Base-by-base conservation (phyloP, 208 protist genomes). In the Leishmania gerbilli region DNA sequence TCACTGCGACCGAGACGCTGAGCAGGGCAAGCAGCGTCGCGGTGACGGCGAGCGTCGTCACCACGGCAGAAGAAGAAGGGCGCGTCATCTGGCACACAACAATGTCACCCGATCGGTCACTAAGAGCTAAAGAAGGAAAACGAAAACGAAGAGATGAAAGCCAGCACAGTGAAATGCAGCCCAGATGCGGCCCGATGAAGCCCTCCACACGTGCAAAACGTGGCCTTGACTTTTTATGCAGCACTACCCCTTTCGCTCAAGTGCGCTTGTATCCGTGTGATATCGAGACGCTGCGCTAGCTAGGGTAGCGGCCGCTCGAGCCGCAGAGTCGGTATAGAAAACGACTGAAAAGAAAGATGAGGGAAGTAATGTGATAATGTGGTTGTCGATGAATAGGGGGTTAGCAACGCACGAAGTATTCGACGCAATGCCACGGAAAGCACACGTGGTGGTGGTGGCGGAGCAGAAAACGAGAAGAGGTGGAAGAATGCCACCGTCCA, bases 1-100 rank as follows among this genome's bases (percentile, higher is more conserved):
- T 40, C 51, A 75, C 68, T 2, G 31, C 42, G 4, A 53, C 49
- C 7, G 75, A 27, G 15, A 64, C 27, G 64, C 78, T 51, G 9
- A 86, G 13, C 64, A 79, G 17, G 42, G 68, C 56, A 15, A 74
- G 60, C 64, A 76, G 37, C 19, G 55, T 69, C 8, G 56, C 24
- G 6, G 56, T 31, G 7, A 15, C 56, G 56, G 24, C 24, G 56
- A 71, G 37, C 9, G 40, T 76, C 8, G 58, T 62, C 53, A 34
- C 60, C 64, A 75, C 34, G 1, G 40, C 19, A 51, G 64, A 47
- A 13, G 2, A 47, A 51, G 64, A 49, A 31, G 37, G 5, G 40
- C 67, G 67, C 67, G n/a, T 71, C 67, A 49, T n/a, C 15, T 0
- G 4, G 6, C 24, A 56, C 24, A 55, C 53, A n/a, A 13, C 68